A percentile compares a stretch with the other conserved stretches of the same genome.
Evolutionary conservation across 257 asterid genomes (phyloP).

Genomic region (Fraxinus excelsior): DNA sequence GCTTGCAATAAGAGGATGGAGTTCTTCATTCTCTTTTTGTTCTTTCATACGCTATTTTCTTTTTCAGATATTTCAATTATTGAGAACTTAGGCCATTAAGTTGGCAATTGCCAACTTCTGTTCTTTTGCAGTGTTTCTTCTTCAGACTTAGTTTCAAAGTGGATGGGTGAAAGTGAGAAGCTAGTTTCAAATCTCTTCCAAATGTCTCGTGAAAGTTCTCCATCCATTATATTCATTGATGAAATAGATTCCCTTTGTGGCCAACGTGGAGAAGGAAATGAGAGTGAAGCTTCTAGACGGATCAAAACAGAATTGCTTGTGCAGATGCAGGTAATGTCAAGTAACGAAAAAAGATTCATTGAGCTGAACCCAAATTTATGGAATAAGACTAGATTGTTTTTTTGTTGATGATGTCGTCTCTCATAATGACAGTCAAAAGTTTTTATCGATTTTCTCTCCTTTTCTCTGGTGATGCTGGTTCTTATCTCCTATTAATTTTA

Average conservation of each 20-base stretch:
- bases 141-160: conserved; percentile 96
- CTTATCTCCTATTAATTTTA: conserved; percentile 30
- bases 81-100: conserved; percentile 42
- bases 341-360: background rate
- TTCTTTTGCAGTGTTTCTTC: conserved; percentile 81
- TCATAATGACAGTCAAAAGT: background rate
- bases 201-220: conserved; percentile 98
- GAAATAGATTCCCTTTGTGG: conserved; percentile 97
- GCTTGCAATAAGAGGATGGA: background rate
- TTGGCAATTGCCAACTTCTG: conserved; percentile 68
- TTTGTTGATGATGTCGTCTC: background rate
- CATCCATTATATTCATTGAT: conserved; percentile 88
- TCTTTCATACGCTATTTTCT: conserved; percentile 1
- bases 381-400: conserved; percentile 28
- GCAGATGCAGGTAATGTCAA: conserved; percentile 81
- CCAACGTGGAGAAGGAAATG: conserved; percentile 97
- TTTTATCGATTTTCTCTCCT: background rate
- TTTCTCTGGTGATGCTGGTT: background rate
- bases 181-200: conserved; percentile 95
- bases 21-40: background rate
- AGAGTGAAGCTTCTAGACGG: conserved; percentile 98
- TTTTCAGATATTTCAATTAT: conserved; percentile 20
- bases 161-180: conserved; percentile 99
- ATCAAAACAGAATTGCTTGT: conserved; percentile 95
- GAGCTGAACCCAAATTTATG: background rate